Conservation (phyloP, 2,329 filamentous ascomycete species). For the Neopestalotiopsis clavispora region DNA sequence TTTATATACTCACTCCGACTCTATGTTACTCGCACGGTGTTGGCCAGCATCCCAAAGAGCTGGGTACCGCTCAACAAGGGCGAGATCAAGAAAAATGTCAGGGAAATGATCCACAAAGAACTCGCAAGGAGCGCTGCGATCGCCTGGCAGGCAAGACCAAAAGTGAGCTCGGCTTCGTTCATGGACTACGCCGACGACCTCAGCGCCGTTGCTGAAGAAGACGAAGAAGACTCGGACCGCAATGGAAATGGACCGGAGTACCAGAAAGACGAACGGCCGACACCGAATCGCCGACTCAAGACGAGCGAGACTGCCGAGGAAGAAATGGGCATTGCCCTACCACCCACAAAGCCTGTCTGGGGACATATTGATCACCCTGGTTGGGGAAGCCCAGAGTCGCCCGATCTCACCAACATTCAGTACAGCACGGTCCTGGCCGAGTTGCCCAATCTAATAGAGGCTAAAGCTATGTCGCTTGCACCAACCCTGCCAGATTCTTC, state of each 20-base stretch:
- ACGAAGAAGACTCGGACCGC: conserved; percentile 6
- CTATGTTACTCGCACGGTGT: conserved; percentile 80
- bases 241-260: conserved; percentile 12
- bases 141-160: conserved; percentile 76
- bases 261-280: conserved; percentile 18
- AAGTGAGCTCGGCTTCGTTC: conserved; percentile 49
- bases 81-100: conserved; percentile 77
- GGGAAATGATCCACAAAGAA: conserved; percentile 74
- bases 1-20: conserved; percentile 85
- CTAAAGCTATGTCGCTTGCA: conserved; percentile 86
- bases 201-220: neutral
- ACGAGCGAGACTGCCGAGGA: conserved; percentile 44
- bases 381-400: conserved; percentile 81
- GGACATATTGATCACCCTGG: conserved; percentile 84
- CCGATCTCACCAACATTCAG: conserved; percentile 79
- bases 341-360: conserved; percentile 66
- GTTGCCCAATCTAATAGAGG: conserved; percentile 88
- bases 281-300: conserved; percentile 26
- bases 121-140: conserved; percentile 80
- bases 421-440: conserved; percentile 83
- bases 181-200: conserved; percentile 22
- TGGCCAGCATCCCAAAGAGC: conserved; percentile 82
- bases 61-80: conserved; percentile 87
- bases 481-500: conserved; percentile 55
- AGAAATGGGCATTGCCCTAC: conserved; percentile 52